These are phyloP conservation scores for Cicer judaicum DNA, from an alignment of 306 rosid genomes.

Conservation along the genomic window DNA sequence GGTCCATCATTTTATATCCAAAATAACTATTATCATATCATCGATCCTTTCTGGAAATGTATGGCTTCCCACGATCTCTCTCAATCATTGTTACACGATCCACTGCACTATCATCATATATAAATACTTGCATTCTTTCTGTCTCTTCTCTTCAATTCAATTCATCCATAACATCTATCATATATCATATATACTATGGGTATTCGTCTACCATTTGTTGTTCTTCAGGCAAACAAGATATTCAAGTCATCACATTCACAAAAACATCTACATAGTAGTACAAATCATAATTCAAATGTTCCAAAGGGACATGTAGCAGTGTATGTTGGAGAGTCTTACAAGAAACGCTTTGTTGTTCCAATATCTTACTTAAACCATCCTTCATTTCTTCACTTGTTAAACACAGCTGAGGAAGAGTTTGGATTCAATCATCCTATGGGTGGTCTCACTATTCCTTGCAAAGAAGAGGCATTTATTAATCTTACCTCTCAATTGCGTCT, in stretches of 20 bases:
- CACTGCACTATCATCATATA: background rate
- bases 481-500: conserved; percentile 62
- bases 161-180: background rate
- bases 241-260: conserved; percentile 48
- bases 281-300: conserved; percentile 50
- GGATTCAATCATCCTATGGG: conserved; percentile 81
- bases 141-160: background rate
- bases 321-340: conserved; percentile 70
- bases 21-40: conserved; percentile 1
- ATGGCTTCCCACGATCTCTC: conserved; percentile 43
- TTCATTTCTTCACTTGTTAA: conserved; percentile 61
- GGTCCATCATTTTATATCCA: conserved; percentile 40
- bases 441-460: conserved; percentile 74
- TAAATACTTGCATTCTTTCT: background rate
- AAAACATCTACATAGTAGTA: conserved; percentile 42
- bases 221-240: conserved; percentile 51
- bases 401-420: conserved; percentile 72
- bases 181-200: conserved; percentile 44
- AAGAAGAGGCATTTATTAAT: conserved; percentile 67
- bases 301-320: conserved; percentile 80
- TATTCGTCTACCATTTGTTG: conserved; percentile 55
- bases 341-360: conserved; percentile 71
- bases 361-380: conserved; percentile 72
- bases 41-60: conserved; percentile 43
- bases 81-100: background rate